Evolutionary conservation across 306 rosid genomes (phyloP), one percentile per base, ranked within the genome.

Genomic region (Aeschynomene evenia): DNA sequence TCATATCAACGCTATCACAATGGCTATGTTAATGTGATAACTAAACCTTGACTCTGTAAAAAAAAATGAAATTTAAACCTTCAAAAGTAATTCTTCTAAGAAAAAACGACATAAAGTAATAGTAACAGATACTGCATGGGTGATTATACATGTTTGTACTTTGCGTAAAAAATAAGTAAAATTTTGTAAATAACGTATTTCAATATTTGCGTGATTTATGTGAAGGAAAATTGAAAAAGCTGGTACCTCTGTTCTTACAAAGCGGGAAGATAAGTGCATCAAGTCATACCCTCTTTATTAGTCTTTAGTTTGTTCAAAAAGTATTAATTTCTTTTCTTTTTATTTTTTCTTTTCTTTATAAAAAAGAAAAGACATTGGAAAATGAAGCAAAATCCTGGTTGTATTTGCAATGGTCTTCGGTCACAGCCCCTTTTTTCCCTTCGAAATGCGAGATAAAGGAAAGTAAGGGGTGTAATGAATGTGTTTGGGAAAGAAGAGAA

Each of bases 381-480:
- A 79, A 63, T 70, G 77, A 40, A 3, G 34, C 4, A 74, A n/a
- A n/a, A 60, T 67, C 65, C 16, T 22, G 52, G 6, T 10, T 6
- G n/a, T 24, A 48, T 58, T 45, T 77, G 49, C 16, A 12, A 56
- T 49, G 57, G 77, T 55, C 67, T 53, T 31, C 1, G 10, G 78
- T 72, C 52, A n/a, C 53, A 0, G 13, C 9, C 29, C 59, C 33
- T 51, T 8, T 9, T 20, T 54, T 68, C 1, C 1, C 64, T 70
- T 50, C 40, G 40, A 70, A 73, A 59, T 43, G 9, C 20, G 19
- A 56, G 69, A 2, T 12, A 78, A 57, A 61, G 10, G 18, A 77
- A 80, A 67, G 72, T 26, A 61, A 66, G 51, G 56, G 11, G 23
- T n/a, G n/a, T 28, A 67, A 75, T 79, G 62, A 78, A 78, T 50